A percentile compares a stretch with the other conserved stretches of the same genome.
Conservation (phyloP, 768 basidiomycete species). For the Hypholoma fasciculare region DNA sequence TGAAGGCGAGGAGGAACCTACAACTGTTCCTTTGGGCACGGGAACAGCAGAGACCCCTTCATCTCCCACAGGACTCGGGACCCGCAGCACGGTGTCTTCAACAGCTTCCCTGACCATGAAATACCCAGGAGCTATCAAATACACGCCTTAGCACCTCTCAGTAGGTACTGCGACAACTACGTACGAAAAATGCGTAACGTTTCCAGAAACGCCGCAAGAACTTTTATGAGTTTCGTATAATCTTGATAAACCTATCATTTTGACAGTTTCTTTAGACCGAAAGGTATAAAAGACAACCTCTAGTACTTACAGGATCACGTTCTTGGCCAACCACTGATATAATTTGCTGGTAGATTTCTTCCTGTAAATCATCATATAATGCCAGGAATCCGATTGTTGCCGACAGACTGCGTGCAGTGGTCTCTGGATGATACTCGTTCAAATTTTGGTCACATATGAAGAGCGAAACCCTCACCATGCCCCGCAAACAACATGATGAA, state of each 20-base stretch:
- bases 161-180: conserved; percentile 12
- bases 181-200: conserved; percentile 45
- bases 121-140: neutral
- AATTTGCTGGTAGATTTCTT: conserved; percentile 49
- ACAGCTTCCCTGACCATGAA: neutral
- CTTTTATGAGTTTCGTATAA: conserved; percentile 40
- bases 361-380: conserved; percentile 45
- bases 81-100: neutral
- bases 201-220: conserved; percentile 44
- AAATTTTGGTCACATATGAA: neutral
- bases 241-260: conserved; percentile 35
- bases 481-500: conserved; percentile 47
- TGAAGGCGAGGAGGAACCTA: neutral
- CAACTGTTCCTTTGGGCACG: neutral
- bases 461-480: conserved; percentile 23
- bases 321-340: conserved; percentile 31
- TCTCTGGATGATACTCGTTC: conserved; percentile 28
- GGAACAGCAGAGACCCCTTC: neutral
- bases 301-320: conserved; percentile 16
- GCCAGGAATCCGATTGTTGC: conserved; percentile 48
- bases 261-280: neutral
- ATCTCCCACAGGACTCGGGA: neutral
- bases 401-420: conserved; percentile 48
- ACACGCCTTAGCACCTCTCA: neutral
- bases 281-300: neutral